These are phyloP conservation scores for Apiotrichum porosum DNA, from an alignment of 1,284 basidiomycete genomes.

Conservation along the genomic window DNA sequence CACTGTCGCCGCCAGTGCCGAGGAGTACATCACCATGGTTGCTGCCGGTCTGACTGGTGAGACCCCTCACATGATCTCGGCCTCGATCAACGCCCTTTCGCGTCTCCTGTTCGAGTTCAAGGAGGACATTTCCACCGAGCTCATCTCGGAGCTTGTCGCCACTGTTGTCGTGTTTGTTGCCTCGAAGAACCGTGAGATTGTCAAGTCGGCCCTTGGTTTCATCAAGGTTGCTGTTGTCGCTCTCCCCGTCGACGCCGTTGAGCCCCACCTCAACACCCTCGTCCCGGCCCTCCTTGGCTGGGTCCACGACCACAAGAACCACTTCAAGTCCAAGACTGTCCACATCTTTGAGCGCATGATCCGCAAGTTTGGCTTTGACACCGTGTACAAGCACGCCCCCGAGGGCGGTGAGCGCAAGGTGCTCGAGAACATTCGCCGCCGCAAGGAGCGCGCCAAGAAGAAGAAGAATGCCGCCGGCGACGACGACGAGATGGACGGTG, in stretches of 20 bases:
- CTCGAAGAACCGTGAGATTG: slow-evolving; percentile 94
- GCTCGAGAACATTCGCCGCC: slow-evolving; percentile 81
- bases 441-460: slow-evolving; percentile 84
- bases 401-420: slow-evolving; percentile 65
- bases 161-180: slow-evolving; percentile 86
- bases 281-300: slow-evolving; percentile 83
- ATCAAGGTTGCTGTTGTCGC: slow-evolving; percentile 90
- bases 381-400: slow-evolving; percentile 58
- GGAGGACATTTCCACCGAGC: slow-evolving; percentile 67
- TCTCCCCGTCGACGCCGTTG: slow-evolving; percentile 65
- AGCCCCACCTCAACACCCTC: slow-evolving; percentile 67
- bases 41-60: slow-evolving; percentile 90
- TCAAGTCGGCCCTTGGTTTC: slow-evolving; percentile 92
- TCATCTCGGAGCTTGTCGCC: slow-evolving; percentile 78
- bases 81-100: slow-evolving; percentile 89
- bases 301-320: slow-evolving; percentile 97
- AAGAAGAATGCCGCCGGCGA: slow-evolving; percentile 58
- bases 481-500: slow-evolving; percentile 52
- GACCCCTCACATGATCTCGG: slow-evolving; percentile 97
- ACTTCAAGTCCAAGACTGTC: slow-evolving; percentile 94
- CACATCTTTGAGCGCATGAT: slow-evolving; percentile 97
- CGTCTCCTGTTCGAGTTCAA: slow-evolving; percentile 95
- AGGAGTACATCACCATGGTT: slow-evolving; percentile 96
- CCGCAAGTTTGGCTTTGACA: slow-evolving; percentile 82
- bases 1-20: slow-evolving; percentile 68